These are phyloP conservation scores for Hysterangium stoloniferum DNA, from an alignment of 768 basidiomycete genomes.

Conservation along the genomic window DNA sequence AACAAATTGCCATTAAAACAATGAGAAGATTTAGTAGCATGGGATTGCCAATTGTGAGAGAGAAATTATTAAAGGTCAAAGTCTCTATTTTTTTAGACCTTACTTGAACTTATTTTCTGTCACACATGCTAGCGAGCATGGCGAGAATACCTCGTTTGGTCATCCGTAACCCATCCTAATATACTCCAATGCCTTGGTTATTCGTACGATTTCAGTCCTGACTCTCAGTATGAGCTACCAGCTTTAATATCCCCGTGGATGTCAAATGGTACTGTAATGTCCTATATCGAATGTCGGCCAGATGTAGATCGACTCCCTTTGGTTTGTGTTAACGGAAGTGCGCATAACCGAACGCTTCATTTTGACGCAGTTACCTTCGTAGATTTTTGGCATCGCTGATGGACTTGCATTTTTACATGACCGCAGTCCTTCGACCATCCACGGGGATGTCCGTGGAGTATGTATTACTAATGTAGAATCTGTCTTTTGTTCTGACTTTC, in stretches of 20 bases:
- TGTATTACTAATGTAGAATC: no score
- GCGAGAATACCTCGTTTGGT: slow-evolving; percentile 1
- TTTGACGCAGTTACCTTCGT: no score
- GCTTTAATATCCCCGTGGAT: slow-evolving; percentile 4
- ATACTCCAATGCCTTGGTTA: background rate
- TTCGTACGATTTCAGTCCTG: background rate
- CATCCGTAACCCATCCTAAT: background rate
- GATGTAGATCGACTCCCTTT: background rate
- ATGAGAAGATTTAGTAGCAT: background rate
- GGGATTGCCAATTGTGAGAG: background rate
- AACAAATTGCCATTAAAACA: background rate
- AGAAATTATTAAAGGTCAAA: background rate
- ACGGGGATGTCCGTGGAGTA: no score
- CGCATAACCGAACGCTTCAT: no score
- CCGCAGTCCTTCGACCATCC: no score
- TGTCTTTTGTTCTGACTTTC: no score
- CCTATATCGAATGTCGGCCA: background rate
- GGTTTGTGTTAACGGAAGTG: no score
- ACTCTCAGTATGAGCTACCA: background rate
- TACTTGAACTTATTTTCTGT: background rate
- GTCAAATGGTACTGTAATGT: background rate
- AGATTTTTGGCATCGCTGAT: no score
- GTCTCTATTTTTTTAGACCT: background rate
- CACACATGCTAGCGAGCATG: background rate
- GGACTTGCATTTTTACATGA: no score